Evolutionary conservation across 1,139 yeast genomes (phyloP).

Genomic region (Geotrichum aggregatum): DNA sequence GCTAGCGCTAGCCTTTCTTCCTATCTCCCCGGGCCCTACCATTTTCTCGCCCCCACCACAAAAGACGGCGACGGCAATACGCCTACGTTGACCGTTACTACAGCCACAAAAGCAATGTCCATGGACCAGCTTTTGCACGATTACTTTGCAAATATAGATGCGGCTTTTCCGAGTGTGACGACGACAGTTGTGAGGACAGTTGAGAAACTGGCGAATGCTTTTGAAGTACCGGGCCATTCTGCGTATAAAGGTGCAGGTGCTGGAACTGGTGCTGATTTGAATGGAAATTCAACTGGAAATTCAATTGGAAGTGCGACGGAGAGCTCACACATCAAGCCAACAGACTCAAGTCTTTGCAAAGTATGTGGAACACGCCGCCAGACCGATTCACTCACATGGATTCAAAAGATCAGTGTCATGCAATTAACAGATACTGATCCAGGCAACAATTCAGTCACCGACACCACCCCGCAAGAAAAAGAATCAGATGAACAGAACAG

Average conservation of each 20-base stretch:
- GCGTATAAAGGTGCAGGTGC: conserved; percentile 17
- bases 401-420: conserved; percentile 65
- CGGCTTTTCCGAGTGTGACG: conserved; percentile 84
- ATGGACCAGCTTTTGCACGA: conserved; percentile 72
- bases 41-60: not conserved
- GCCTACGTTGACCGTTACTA: too few species aligned
- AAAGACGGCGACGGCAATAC: too few species aligned
- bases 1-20: too few species aligned
- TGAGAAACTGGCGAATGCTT: conserved; percentile 60
- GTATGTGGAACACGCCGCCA: conserved; percentile 34
- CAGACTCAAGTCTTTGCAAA: conserved; percentile 26
- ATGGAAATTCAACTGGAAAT: too few species aligned
- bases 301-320: too few species aligned
- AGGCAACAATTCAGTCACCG: conserved; percentile 10
- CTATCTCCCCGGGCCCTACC: too few species aligned
- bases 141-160: conserved; percentile 70
- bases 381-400: conserved; percentile 64
- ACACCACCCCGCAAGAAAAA: not conserved
- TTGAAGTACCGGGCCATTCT: conserved; percentile 15
- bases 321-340: too few species aligned
- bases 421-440: conserved; percentile 45
- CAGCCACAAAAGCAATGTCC: conserved; percentile 59
- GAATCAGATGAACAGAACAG: not conserved
- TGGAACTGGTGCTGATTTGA: not conserved
- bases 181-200: conserved; percentile 92